These are phyloP conservation scores for Mycosarcoma mackinlayi DNA, from an alignment of 1,284 basidiomycete genomes.

Conservation along the genomic window DNA sequence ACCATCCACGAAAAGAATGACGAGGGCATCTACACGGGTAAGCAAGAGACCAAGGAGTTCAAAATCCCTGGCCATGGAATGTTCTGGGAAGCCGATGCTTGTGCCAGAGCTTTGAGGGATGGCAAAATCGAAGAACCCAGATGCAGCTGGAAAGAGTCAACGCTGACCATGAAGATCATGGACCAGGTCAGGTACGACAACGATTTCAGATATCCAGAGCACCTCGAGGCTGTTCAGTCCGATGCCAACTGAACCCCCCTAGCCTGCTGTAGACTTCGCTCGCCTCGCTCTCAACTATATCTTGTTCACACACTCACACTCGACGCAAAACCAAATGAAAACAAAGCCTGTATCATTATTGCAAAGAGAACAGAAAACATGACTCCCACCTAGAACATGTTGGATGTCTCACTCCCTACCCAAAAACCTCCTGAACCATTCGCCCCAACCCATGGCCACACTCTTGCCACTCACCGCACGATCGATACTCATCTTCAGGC, in stretches of 20 bases:
- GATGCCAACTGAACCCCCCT: not conserved
- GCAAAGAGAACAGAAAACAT: no score
- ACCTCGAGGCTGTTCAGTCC: slow-evolving; percentile 23
- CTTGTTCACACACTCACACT: not conserved
- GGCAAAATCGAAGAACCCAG: slow-evolving; percentile 79
- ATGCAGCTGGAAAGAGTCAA: slow-evolving; percentile 74
- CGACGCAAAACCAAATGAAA: no score
- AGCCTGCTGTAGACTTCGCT: no score
- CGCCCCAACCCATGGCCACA: slow-evolving; percentile 20
- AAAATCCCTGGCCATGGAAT: slow-evolving; percentile 72
- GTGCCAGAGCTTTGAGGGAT: slow-evolving; percentile 80
- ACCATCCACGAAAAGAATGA: slow-evolving; percentile 51
- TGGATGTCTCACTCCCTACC: slow-evolving; percentile 25
- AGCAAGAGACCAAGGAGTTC: slow-evolving; percentile 71
- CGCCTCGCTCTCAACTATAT: no score
- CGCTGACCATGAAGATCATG: slow-evolving; percentile 56
- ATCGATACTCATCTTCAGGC: slow-evolving; percentile 49
- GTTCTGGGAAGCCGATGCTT: slow-evolving; percentile 77
- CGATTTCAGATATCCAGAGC: slow-evolving; percentile 38
- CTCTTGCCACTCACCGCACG: slow-evolving; percentile 49
- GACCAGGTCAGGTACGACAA: slow-evolving; percentile 40
- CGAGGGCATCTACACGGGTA: slow-evolving; percentile 32
- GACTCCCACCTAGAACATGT: no score
- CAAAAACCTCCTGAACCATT: slow-evolving; percentile 58
- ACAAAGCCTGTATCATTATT: no score